Base-by-base conservation (phyloP, 1,139 yeast species). In the Candida labiduridarum region DNA sequence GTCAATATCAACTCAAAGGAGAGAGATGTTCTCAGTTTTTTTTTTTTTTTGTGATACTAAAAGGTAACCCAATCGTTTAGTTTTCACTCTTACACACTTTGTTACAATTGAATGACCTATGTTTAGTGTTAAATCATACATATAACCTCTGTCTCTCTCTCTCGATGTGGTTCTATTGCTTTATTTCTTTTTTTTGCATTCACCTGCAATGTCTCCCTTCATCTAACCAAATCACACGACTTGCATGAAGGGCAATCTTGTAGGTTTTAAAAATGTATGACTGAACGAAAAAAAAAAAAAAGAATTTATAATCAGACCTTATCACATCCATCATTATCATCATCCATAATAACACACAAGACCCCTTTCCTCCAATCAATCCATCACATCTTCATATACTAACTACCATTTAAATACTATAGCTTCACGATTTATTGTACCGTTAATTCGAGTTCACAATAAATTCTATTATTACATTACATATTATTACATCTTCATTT, bases 361-460 rank as follows among this genome's bases (percentile, higher is more conserved):
- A 36, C 40, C 43, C 43, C 34, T 25, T 39, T 19, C 43, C 43
- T 22, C 14, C 33, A 11, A 4, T 8, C 34, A 40, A 40, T 40
- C 43, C 16, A 40, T 27, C 14, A 40, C 33, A 40, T 40, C 43
- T 40, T 40, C 34, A 36, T 30, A 45, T 41, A 43, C 45, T 40
- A 15, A 35, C 25, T 39, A 34, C 36, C 45, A 34, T 25, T 38
- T 22, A 11, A 19, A 22, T 38, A 38, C 7, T 38, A 38, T 38
- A 38, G 41, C 41, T 40, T 19, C n/a, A 14, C 42, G 29, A 38
- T 42, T 40, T 54, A 53, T 52, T 55, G 58, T 54, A 44, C 55
- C 58, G 56, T 52, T 55, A 49, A 48, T 48, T 55, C 57, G 57
- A 46, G 56, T 46, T 52, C 47, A 52, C 57, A 45, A 54, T 55